A percentile compares a stretch with the other conserved stretches of the same genome.
phyloP scores from a whole-genome alignment of 768 basidiomycete genomes.

The Dacryopinax spathularia region DNA sequence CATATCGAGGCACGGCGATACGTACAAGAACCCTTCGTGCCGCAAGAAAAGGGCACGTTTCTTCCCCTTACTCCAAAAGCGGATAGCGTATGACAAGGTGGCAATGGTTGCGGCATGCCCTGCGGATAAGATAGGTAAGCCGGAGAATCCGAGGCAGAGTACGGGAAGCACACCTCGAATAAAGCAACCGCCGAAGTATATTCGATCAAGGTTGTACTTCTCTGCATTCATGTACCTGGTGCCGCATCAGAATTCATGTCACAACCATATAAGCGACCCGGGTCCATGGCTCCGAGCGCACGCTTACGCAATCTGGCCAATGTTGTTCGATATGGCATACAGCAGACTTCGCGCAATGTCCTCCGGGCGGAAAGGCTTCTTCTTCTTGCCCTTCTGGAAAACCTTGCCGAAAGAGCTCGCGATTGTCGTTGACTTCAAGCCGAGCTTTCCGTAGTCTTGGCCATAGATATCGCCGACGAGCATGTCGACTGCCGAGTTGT shows the following conservation, averaged over 20 bases:
- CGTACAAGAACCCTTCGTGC: slow-evolving; percentile 94
- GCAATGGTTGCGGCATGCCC: slow-evolving; percentile 95
- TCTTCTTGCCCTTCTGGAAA: slow-evolving; percentile 65
- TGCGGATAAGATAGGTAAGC: slow-evolving; percentile 23
- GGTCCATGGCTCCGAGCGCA: no score
- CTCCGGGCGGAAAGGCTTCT: slow-evolving; percentile 67
- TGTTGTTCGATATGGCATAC: slow-evolving; percentile 96
- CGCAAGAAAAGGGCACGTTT: slow-evolving; percentile 92
- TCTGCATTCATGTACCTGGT: slow-evolving; percentile 99
- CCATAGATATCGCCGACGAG: slow-evolving; percentile 98
- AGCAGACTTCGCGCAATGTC: slow-evolving; percentile 90
- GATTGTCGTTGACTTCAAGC: slow-evolving; percentile 94
- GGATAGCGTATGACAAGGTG: slow-evolving; percentile 94
- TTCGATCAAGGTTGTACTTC: slow-evolving; percentile 89
- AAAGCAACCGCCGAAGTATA: slow-evolving; percentile 98
- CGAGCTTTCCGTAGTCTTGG: slow-evolving; percentile 88
- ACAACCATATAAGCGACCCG: no score
- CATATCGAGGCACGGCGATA: slow-evolving; percentile 15
- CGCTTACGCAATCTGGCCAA: slow-evolving; percentile 97
- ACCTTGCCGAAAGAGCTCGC: slow-evolving; percentile 98
- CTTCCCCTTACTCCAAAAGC: slow-evolving; percentile 97
- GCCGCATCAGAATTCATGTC: slow-evolving; percentile 3
- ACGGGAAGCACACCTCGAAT: slow-evolving; percentile 59
- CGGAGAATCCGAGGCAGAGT: background rate
- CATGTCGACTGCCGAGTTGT: slow-evolving; percentile 93